Evolutionary conservation across 1,284 basidiomycete species (phyloP), one percentile per base, ranked within the genome.

Genomic region (Leucoagaricus sp.): DNA sequence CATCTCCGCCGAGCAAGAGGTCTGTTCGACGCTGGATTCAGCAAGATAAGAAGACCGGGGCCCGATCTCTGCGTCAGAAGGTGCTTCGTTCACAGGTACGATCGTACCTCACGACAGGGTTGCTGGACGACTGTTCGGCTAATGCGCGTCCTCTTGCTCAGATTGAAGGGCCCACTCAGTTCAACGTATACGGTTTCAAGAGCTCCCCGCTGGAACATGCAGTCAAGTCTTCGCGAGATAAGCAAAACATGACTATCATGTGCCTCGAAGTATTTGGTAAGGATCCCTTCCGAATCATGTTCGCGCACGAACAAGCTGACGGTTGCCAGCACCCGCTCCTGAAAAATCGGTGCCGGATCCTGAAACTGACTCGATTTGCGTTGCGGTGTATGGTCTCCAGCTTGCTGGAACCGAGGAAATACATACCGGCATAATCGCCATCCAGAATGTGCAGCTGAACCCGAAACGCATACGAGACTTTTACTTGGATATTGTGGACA

Each of bases 231-330:
- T 45, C 49, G 3, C 82, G 91, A 25, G 86, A 86, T 67, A 84
- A 81, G 57, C 86, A 90, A 61, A 82, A 82, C 66, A 94, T 98
- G 89, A 85, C 89, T 0, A 76, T 93, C 8, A 72, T 98, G 44
- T 85, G 89, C 2, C 68, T 98, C 46, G 96, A 98, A 69, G 73
- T 95, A 1, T 92, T 95, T 67, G 90, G 94, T 91, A 58, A 62
- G 82, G 4, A 34, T 17, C 3, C 19, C 33, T 19, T 2, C 15
- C n/a, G 34, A 17, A 13, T 33, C 26, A 3, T 23, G n/a, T 46
- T 33, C 31, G 21, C 17, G 25, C 10, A 23, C 23, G 19, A 21
- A 49, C 19, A 19, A 46, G 13, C 26, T 21, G 54, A 19, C 49
- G 41, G 33, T 40, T 40, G 28, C 13, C 10, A 61, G 45, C 52